phyloP scores from a whole-genome alignment of 2,329 filamentous ascomycete species.

The Talaromyces sp. region DNA sequence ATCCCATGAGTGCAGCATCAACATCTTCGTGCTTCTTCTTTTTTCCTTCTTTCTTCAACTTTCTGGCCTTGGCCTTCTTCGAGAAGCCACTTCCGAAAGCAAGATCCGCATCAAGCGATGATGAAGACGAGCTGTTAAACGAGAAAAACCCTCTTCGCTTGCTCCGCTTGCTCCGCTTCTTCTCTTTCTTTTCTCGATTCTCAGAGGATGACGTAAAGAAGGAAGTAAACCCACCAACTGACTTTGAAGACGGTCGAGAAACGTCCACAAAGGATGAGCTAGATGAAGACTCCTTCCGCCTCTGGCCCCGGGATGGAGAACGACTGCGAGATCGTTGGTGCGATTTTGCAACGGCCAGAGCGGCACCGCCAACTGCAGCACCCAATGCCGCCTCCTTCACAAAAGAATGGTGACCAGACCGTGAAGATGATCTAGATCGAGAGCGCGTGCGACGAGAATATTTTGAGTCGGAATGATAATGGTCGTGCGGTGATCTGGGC shows the following conservation, averaged over 20 bases:
- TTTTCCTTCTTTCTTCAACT: constrained; percentile 29
- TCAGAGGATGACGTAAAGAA: constrained; percentile 68
- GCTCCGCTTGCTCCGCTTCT: constrained; percentile 47
- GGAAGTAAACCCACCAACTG: constrained; percentile 59
- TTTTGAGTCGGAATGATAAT: constrained; percentile 34
- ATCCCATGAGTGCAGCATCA: constrained; percentile 51
- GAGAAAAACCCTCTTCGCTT: constrained; percentile 57
- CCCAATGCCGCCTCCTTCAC: constrained; percentile 41
- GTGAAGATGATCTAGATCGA: constrained; percentile 45
- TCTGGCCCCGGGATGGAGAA: constrained; percentile 37
- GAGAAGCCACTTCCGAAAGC: constrained; percentile 65
- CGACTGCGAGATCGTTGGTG: constrained; percentile 42
- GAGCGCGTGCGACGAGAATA: constrained; percentile 42
- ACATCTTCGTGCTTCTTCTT: constrained; percentile 37
- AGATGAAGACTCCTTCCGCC: constrained; percentile 51
- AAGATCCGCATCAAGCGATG: constrained; percentile 68
- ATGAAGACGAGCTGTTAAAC: constrained; percentile 66
- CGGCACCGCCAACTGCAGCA: constrained; percentile 38
- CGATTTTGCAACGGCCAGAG: constrained; percentile 29
- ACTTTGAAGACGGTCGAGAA: constrained; percentile 57
- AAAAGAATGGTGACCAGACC: constrained; percentile 29
- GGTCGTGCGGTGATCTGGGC: constrained; percentile 38
- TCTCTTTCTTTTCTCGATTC: constrained; percentile 49
- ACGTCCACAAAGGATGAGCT: constrained; percentile 68
- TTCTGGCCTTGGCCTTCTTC: constrained; percentile 41